Evolutionary conservation across 805 yeast species (phyloP).

Genomic region (Hanseniaspora meyeri): DNA sequence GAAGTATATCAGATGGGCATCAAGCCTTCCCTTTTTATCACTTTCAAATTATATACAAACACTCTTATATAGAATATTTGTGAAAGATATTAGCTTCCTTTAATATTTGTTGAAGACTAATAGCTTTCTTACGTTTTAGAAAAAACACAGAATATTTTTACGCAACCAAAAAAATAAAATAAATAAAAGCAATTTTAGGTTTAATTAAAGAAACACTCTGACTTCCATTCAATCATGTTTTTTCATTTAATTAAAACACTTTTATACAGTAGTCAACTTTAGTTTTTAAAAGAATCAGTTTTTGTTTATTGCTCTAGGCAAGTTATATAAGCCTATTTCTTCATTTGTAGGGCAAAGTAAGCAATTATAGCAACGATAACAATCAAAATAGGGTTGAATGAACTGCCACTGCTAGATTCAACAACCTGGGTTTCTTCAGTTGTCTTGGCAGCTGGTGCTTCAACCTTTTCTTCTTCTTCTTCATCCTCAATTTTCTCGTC

Average conservation of each 20-base stretch:
- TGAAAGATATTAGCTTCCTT: constrained; percentile 18
- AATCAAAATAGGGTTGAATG: background rate
- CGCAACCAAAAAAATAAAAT: constrained; percentile 1
- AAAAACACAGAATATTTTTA: background rate
- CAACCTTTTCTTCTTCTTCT: constrained; percentile 6
- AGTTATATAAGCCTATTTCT: background rate
- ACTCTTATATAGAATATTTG: background rate
- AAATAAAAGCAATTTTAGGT: too few species aligned
- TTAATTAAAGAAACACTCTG: too few species aligned
- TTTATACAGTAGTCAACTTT: too few species aligned
- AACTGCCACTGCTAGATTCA: constrained; percentile 13
- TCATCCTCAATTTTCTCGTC: constrained; percentile 5
- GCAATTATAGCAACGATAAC: background rate
- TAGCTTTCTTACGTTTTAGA: background rate
- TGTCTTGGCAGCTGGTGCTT: constrained; percentile 14
- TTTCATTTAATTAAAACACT: too few species aligned
- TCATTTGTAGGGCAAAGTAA: background rate
- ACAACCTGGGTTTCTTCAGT: constrained; percentile 18
- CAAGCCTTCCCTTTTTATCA: background rate
- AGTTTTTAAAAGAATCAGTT: too few species aligned
- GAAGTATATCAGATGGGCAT: background rate
- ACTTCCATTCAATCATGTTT: too few species aligned
- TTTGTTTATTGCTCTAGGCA: too few species aligned
- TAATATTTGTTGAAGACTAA: constrained; percentile 17
- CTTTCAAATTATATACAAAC: background rate